phyloP scores from a whole-genome alignment of 257 asterid genomes.

The Galeopsis tetrahit region DNA sequence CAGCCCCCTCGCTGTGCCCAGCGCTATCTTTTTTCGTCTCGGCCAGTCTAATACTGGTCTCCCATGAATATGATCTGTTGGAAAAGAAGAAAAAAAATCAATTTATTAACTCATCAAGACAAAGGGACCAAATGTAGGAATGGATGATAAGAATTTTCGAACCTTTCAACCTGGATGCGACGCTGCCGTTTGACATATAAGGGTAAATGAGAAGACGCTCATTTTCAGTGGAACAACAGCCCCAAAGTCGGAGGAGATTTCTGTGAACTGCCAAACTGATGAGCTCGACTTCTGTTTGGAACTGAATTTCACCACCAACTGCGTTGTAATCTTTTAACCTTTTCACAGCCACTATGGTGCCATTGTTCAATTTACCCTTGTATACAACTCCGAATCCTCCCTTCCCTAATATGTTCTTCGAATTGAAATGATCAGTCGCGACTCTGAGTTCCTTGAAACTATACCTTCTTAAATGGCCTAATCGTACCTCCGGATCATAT shows the following conservation, averaged over 20 bases:
- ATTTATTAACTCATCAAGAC: not conserved
- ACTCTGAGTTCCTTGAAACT: constrained; percentile 84
- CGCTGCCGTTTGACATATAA: constrained; percentile 88
- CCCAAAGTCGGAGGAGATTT: constrained; percentile 90
- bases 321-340: constrained; percentile 84
- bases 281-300: constrained; percentile 91
- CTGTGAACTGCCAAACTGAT: constrained; percentile 93
- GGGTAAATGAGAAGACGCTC: constrained; percentile 92
- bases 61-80: constrained; percentile 66
- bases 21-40: constrained; percentile 73
- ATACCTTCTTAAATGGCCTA: constrained; percentile 84
- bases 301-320: constrained; percentile 90
- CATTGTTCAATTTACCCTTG: constrained; percentile 73
- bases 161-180: constrained; percentile 86
- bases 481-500: constrained; percentile 88
- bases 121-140: not conserved
- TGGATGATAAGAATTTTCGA: not conserved
- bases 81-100: not conserved
- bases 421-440: constrained; percentile 80
- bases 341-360: constrained; percentile 91
- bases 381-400: constrained; percentile 96
- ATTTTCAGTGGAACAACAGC: constrained; percentile 84
- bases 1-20: constrained; percentile 90
- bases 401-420: constrained; percentile 83
- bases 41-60: constrained; percentile 87